Evolutionary conservation across 306 rosid genomes (phyloP).

Genomic region (Rubus parviflorus): DNA sequence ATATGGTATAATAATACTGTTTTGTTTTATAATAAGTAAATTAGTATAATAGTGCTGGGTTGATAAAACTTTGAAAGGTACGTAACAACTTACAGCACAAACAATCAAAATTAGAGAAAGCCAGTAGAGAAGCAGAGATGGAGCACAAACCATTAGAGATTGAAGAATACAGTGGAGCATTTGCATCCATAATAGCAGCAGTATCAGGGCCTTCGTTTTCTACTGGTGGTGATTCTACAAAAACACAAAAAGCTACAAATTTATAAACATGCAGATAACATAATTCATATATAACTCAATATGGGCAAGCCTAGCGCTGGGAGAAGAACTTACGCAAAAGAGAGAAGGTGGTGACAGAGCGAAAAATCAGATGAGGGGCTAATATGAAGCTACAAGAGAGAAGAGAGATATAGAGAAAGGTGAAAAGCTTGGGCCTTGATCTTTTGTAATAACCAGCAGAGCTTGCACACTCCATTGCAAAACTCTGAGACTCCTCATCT

Average conservation of each 20-base stretch:
- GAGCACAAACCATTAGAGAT: slow-evolving; percentile 45
- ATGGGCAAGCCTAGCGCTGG: not conserved
- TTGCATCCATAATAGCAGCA: slow-evolving; percentile 26
- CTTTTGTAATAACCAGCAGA: slow-evolving; percentile 51
- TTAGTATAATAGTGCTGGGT: not conserved
- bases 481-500: slow-evolving; percentile 50
- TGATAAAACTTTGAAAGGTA: slow-evolving; percentile 12
- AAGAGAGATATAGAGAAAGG: slow-evolving; percentile 55
- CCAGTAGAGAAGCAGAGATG: not conserved
- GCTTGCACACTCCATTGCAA: slow-evolving; percentile 42
- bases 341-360: slow-evolving; percentile 32
- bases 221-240: slow-evolving; percentile 44
- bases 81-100: too few relatives aligned
- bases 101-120: not conserved
- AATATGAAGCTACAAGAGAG: slow-evolving; percentile 56
- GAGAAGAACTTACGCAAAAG: slow-evolving; percentile 41
- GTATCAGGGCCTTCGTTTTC: slow-evolving; percentile 33
- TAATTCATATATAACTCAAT: not conserved
- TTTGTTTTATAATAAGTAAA: too few relatives aligned
- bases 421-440: slow-evolving; percentile 55
- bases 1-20: too few relatives aligned
- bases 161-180: slow-evolving; percentile 48
- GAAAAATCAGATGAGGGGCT: slow-evolving; percentile 50
- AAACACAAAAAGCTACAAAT: not conserved
- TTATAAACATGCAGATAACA: not conserved